Evolutionary conservation across 768 basidiomycete genomes (phyloP).

Genomic region (Kwoniella botswanensis): DNA sequence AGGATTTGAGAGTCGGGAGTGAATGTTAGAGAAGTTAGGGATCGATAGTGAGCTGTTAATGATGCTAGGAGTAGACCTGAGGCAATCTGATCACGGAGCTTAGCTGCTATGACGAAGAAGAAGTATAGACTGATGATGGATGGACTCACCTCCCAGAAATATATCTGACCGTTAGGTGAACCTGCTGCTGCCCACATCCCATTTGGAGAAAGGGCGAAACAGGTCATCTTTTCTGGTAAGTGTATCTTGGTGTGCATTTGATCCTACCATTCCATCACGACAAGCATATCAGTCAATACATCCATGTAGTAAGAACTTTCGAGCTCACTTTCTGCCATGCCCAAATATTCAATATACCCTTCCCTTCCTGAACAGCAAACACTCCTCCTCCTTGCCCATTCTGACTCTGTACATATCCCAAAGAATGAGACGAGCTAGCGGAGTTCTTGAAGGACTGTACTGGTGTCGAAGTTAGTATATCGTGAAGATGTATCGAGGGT

Average conservation of each 20-base stretch:
- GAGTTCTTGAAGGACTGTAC: constrained; percentile 82
- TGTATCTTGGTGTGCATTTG: constrained; percentile 85
- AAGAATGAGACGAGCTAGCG: constrained; percentile 68
- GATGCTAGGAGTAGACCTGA: constrained; percentile 92
- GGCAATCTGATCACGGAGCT: constrained; percentile 65
- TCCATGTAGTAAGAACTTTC: too few species aligned
- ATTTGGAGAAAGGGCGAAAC: constrained; percentile 72
- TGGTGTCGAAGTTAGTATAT: constrained; percentile 64
- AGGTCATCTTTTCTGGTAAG: constrained; percentile 85
- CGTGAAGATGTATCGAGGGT: constrained; percentile 71
- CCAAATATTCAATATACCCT: constrained; percentile 86
- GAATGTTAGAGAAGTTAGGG: constrained; percentile 80
- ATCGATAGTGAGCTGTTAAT: constrained; percentile 96
- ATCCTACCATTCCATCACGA: constrained; percentile 65
- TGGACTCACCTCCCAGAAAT: constrained; percentile 88
- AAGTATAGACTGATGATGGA: neutral
- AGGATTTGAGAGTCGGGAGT: constrained; percentile 79
- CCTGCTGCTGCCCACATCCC: constrained; percentile 86
- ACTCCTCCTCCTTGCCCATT: constrained; percentile 81
- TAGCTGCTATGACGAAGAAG: neutral
- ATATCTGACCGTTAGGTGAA: constrained; percentile 83
- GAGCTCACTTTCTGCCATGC: constrained; percentile 83
- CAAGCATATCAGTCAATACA: neutral
- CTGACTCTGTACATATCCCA: constrained; percentile 70
- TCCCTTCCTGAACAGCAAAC: constrained; percentile 83